A percentile compares a stretch with the other conserved stretches of the same genome.
Conservation (phyloP, 306 rosid species). For the Dalbergia cultrata region DNA sequence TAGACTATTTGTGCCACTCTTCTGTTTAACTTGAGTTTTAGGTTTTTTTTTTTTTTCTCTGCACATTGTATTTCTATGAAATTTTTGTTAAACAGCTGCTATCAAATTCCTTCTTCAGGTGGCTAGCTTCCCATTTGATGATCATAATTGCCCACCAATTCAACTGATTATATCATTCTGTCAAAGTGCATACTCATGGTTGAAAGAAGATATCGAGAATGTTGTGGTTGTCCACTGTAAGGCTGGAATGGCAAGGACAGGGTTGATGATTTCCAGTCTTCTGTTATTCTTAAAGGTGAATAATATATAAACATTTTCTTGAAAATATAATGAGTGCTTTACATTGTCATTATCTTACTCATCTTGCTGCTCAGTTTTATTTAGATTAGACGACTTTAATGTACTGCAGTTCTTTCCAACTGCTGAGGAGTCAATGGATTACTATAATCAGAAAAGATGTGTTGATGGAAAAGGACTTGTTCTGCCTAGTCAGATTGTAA, state of each 20-base stretch:
- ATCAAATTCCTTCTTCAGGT: constrained; percentile 65
- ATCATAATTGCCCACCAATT: constrained; percentile 93
- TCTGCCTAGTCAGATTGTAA: constrained; percentile 98
- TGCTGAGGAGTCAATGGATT: constrained; percentile 95
- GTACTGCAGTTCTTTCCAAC: constrained; percentile 92
- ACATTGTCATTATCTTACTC: constrained; percentile 29
- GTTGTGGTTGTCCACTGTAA: constrained; percentile 99
- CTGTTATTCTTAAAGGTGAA: constrained; percentile 86
- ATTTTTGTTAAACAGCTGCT: constrained; percentile 12
- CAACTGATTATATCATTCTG: constrained; percentile 87
- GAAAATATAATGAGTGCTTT: constrained; percentile 25
- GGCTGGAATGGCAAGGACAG: constrained; percentile 99
- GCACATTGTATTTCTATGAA: constrained; percentile 29
- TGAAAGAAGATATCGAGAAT: constrained; percentile 96
- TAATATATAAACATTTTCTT: constrained; percentile 34
- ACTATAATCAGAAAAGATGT: constrained; percentile 97
- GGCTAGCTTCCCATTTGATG: constrained; percentile 97
- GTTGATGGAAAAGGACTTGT: constrained; percentile 93
- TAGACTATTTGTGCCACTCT: constrained; percentile 13
- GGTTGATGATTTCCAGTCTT: constrained; percentile 98
- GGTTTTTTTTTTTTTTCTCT: background rate
- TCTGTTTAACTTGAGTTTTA: constrained; percentile 31
- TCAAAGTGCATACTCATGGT: constrained; percentile 97
- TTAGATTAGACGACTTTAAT: constrained; percentile 39
- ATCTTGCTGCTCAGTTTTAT: constrained; percentile 21